A percentile compares a stretch with the other conserved stretches of the same genome.
Conservation (phyloP, 805 yeast genomes). For the Spathaspora sp. region DNA sequence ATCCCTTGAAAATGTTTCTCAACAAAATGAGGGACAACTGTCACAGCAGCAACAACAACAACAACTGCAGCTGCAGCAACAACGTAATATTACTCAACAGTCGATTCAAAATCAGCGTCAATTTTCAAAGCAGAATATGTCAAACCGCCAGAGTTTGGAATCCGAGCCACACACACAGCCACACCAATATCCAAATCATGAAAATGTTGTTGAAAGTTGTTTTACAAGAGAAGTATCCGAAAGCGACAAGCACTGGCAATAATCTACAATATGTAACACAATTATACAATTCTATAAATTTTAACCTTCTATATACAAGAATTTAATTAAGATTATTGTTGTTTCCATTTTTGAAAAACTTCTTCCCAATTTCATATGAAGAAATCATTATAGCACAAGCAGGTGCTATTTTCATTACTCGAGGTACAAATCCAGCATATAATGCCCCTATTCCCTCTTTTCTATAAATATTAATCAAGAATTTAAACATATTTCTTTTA, state of each 20-base stretch:
- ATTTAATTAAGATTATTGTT: conserved; percentile 1
- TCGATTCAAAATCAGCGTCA: neutral
- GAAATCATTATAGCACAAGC: conserved; percentile 98
- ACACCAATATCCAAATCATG: neutral
- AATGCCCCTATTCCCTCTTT: conserved; percentile 80
- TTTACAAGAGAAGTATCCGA: neutral
- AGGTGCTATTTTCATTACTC: conserved; percentile 90
- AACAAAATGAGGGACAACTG: neutral
- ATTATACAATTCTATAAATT: neutral
- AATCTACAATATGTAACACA: neutral
- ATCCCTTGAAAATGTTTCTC: neutral
- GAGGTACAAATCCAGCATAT: conserved; percentile 83
- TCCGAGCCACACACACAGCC: neutral
- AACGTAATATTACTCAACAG: neutral
- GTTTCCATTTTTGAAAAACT: conserved; percentile 31
- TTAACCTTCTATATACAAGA: neutral
- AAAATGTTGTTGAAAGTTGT: neutral
- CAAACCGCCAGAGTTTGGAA: neutral
- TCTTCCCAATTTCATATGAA: conserved; percentile 85
- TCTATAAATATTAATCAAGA: conserved; percentile 56
- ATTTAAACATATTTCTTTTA: conserved; percentile 59
- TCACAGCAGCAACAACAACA: neutral
- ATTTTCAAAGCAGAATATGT: neutral
- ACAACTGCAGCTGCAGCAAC: neutral
- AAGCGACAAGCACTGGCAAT: conserved; percentile 5